A percentile compares a stretch with the other conserved stretches of the same genome.
These are phyloP conservation scores for Leptodontidium sp. DNA, from an alignment of 2,329 filamentous ascomycete species.

Conservation along the genomic window DNA sequence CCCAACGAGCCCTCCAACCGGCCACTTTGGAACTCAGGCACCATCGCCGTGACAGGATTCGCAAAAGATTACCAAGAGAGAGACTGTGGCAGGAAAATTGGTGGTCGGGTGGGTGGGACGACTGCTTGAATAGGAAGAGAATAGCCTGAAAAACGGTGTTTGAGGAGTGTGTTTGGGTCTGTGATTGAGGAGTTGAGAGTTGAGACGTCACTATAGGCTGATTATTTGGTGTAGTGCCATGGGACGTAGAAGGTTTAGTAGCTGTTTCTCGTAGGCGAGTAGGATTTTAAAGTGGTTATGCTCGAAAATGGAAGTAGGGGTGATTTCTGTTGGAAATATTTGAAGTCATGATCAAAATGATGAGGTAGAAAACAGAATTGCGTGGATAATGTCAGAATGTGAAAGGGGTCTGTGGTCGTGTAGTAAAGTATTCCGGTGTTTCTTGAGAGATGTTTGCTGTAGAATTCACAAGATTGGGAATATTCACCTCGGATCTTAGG, in stretches of 20 bases:
- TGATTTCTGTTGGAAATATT: too few relatives aligned
- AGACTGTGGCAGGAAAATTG: background rate
- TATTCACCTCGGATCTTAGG: too few relatives aligned
- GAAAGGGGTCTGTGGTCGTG: too few relatives aligned
- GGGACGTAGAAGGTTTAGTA: background rate
- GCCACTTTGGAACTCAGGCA: background rate
- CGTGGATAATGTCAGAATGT: background rate
- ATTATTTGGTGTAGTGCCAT: background rate
- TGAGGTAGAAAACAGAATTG: too few relatives aligned
- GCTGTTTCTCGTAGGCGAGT: background rate
- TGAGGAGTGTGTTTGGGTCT: background rate
- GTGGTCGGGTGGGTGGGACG: background rate
- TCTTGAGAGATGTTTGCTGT: too few relatives aligned
- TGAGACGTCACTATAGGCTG: conserved; percentile 2
- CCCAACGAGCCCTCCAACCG: background rate
- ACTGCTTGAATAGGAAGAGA: background rate
- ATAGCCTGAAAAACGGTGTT: conserved; percentile 6
- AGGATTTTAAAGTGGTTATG: background rate
- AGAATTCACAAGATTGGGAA: too few relatives aligned
- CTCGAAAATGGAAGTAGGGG: too few relatives aligned
- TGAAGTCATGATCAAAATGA: too few relatives aligned
- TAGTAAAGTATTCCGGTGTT: too few relatives aligned
- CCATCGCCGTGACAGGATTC: background rate
- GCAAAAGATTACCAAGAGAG: background rate
- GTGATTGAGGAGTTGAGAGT: background rate